A percentile compares a stretch with the other conserved stretches of the same genome.
phyloP scores from a whole-genome alignment of 495 filamentous ascomycete species.

The Aspergillus leporis region DNA sequence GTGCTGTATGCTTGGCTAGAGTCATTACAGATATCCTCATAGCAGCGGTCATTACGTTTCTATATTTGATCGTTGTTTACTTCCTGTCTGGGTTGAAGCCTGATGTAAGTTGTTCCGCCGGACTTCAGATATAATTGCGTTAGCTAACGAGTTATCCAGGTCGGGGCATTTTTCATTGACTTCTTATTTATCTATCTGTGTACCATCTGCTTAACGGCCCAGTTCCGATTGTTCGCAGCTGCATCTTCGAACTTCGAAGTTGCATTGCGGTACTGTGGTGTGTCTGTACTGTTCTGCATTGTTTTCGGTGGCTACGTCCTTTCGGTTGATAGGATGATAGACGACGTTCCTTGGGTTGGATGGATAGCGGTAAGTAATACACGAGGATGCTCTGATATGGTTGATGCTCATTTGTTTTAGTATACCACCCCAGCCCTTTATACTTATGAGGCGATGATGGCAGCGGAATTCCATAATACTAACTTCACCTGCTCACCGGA shows the following conservation, averaged over 20 bases:
- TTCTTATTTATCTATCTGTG: constrained; percentile 52
- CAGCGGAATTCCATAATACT: constrained; percentile 53
- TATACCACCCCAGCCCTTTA: constrained; percentile 70
- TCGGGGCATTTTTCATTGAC: constrained; percentile 57
- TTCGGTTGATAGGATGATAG: constrained; percentile 37
- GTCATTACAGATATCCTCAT: constrained; percentile 70
- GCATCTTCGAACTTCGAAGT: constrained; percentile 41
- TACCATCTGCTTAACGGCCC: constrained; percentile 53
- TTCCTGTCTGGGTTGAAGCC: constrained; percentile 58
- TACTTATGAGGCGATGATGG: constrained; percentile 63
- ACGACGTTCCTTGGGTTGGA: constrained; percentile 41
- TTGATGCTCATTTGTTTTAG: constrained; percentile 12
- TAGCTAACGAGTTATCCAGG: constrained; percentile 13
- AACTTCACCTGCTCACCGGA: constrained; percentile 48
- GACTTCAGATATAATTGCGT: neutral
- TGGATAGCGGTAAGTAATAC: constrained; percentile 34
- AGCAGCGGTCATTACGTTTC: constrained; percentile 57
- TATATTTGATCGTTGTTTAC: constrained; percentile 75
- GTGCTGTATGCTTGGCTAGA: constrained; percentile 72
- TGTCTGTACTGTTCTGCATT: constrained; percentile 35
- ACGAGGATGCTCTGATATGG: constrained; percentile 12
- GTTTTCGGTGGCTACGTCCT: constrained; percentile 42
- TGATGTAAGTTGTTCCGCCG: constrained; percentile 21
- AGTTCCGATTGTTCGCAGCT: constrained; percentile 48
- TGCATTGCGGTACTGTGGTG: constrained; percentile 37